A percentile compares a stretch with the other conserved stretches of the same genome.
These are phyloP conservation scores for Verticillium klebahnii DNA, from an alignment of 2,329 filamentous ascomycete species.

Conservation along the genomic window DNA sequence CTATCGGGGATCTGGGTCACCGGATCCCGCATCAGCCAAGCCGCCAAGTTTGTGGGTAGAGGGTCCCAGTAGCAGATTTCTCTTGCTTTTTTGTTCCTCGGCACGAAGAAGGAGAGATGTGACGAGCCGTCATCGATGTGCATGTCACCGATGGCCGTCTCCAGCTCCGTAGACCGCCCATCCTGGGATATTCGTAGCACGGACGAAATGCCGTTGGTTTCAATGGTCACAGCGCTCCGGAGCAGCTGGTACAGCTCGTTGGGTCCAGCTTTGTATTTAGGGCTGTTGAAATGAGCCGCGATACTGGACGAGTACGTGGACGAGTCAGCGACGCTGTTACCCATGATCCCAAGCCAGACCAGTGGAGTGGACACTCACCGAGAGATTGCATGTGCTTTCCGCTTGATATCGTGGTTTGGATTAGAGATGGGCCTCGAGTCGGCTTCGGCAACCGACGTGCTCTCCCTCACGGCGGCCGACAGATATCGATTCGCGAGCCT, in stretches of 20 bases:
- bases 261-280: not conserved
- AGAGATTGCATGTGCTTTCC: slow-evolving; percentile 24
- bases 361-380: slow-evolving; percentile 19
- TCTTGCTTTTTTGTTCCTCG: slow-evolving; percentile 19
- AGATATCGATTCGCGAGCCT: slow-evolving; percentile 24
- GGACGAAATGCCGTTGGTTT: slow-evolving; percentile 24
- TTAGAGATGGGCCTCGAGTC: slow-evolving; percentile 13
- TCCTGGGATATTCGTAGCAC: slow-evolving; percentile 22
- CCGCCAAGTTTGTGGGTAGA: slow-evolving; percentile 21
- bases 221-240: slow-evolving; percentile 16
- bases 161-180: slow-evolving; percentile 10
- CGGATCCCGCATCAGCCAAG: slow-evolving; percentile 29
- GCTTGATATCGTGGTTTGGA: slow-evolving; percentile 19
- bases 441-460: slow-evolving; percentile 19
- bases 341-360: not conserved
- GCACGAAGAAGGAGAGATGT: slow-evolving; percentile 25
- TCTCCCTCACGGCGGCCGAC: slow-evolving; percentile 26
- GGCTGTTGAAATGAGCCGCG: slow-evolving; percentile 2
- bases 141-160: slow-evolving; percentile 15
- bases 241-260: slow-evolving; percentile 1
- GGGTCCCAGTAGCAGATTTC: slow-evolving; percentile 20
- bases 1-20: slow-evolving; percentile 3
- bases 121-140: slow-evolving; percentile 22
- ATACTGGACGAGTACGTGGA: not conserved
- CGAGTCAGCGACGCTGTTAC: not conserved